Evolutionary conservation across 495 filamentous ascomycete species (phyloP).

Genomic region (Lepidopterella palustris): DNA sequence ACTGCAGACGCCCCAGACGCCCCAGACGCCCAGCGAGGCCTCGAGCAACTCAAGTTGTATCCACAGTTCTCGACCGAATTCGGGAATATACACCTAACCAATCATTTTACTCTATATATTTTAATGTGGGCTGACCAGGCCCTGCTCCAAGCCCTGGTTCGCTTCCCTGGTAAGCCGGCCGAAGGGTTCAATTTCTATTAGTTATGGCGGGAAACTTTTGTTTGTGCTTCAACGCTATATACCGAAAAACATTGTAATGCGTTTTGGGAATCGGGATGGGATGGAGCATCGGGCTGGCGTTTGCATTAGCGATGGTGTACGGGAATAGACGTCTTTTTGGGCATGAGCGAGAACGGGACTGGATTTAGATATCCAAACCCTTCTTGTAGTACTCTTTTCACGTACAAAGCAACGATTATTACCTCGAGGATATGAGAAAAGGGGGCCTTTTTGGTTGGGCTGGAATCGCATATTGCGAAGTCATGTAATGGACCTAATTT

Average conservation of each 20-base stretch:
- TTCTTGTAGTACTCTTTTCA: background rate
- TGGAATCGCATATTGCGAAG: background rate
- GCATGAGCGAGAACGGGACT: background rate
- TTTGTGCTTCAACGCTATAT: background rate
- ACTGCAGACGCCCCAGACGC: conserved; percentile 43
- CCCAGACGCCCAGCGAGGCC: conserved; percentile 13
- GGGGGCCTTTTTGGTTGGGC: background rate
- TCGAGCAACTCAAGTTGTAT: conserved; percentile 24
- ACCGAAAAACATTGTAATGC: background rate
- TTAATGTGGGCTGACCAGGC: no score
- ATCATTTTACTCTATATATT: background rate
- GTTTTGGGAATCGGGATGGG: no score
- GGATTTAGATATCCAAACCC: background rate
- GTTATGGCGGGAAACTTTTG: background rate
- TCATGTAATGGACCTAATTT: background rate
- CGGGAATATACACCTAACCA: conserved; percentile 12
- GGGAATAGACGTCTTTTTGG: background rate
- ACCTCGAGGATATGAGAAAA: background rate
- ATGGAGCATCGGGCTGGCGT: background rate
- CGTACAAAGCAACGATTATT: conserved; percentile 2
- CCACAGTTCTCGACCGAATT: conserved; percentile 18
- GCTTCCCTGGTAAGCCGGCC: background rate
- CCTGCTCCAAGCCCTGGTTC: no score
- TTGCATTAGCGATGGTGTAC: conserved; percentile 2
- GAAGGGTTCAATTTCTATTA: background rate